Conservation (phyloP, 1,139 yeast genomes). For the Geotrichum candidum region DNA sequence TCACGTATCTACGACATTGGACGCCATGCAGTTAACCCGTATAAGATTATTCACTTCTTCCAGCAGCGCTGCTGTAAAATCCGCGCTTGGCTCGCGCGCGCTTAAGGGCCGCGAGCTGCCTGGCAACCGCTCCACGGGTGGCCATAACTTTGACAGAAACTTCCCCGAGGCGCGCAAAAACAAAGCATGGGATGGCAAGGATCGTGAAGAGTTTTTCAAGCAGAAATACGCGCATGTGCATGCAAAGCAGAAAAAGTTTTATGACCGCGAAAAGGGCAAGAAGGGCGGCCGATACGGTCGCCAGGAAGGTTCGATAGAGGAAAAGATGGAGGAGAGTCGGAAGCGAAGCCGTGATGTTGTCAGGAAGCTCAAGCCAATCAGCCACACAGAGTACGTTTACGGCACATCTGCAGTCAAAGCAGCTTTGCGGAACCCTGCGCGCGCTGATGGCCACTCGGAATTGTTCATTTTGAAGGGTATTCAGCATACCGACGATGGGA, state of each 20-base stretch:
- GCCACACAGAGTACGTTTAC: constrained; percentile 51
- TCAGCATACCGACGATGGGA: constrained; percentile 26
- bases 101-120: constrained; percentile 13
- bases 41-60: background rate
- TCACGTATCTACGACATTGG: background rate
- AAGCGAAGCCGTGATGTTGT: constrained; percentile 4
- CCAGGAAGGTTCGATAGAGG: constrained; percentile 11
- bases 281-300: constrained; percentile 14
- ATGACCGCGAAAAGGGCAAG: background rate
- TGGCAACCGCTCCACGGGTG: background rate
- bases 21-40: background rate
- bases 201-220: constrained; percentile 51
- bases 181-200: constrained; percentile 57
- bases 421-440: constrained; percentile 53
- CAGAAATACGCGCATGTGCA: constrained; percentile 56
- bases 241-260: constrained; percentile 31
- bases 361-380: constrained; percentile 2
- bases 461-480: constrained; percentile 42
- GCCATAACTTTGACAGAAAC: constrained; percentile 38
- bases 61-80: constrained; percentile 1
- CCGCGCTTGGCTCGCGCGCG: constrained; percentile 5
- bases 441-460: constrained; percentile 43
- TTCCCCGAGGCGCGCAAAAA: constrained; percentile 38
- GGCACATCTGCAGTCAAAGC: constrained; percentile 76
- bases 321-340: background rate